phyloP scores from a whole-genome alignment of 2,329 filamentous ascomycete genomes.

The Aspergillus carbonarius region DNA sequence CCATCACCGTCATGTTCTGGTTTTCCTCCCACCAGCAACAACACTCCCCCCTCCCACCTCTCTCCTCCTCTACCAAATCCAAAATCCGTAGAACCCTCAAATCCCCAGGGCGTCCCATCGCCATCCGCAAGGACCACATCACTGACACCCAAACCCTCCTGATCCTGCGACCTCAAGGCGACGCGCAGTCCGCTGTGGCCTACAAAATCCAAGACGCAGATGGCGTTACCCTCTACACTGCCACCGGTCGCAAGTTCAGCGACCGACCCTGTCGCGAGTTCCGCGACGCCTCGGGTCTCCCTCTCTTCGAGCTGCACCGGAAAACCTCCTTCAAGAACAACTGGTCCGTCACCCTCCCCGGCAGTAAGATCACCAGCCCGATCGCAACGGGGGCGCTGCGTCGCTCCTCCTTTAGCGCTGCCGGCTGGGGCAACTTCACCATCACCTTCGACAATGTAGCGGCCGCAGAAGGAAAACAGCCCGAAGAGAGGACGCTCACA shows the following conservation, averaged over 20 bases:
- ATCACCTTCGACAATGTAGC: slow-evolving; percentile 26
- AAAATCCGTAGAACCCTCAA: slow-evolving; percentile 15
- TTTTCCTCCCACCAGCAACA: slow-evolving; percentile 7
- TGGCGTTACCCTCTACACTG: slow-evolving; percentile 24
- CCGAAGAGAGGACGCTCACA: slow-evolving; percentile 19
- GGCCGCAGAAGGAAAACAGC: slow-evolving; percentile 15
- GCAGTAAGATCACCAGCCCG: slow-evolving; percentile 13
- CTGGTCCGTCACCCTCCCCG: slow-evolving; percentile 25
- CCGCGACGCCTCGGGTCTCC: slow-evolving; percentile 29
- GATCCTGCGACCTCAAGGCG: slow-evolving; percentile 22
- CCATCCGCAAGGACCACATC: slow-evolving; percentile 25
- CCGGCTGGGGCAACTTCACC: slow-evolving; percentile 15
- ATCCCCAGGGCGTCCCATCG: slow-evolving; percentile 19
- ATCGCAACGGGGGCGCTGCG: slow-evolving; percentile 12
- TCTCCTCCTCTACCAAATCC: background rate
- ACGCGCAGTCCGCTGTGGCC: slow-evolving; percentile 14
- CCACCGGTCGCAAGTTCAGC: slow-evolving; percentile 25
- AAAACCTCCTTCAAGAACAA: slow-evolving; percentile 13
- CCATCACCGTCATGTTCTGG: slow-evolving; percentile 1
- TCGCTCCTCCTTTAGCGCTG: slow-evolving; percentile 7
- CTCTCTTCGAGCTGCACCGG: slow-evolving; percentile 27
- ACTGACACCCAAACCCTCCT: slow-evolving; percentile 22
- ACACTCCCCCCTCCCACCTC: background rate
- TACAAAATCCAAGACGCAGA: slow-evolving; percentile 23
- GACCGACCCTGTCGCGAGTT: slow-evolving; percentile 27